Evolutionary conservation across 257 asterid species (phyloP), one percentile per base, ranked within the genome.

Genomic region (Thymus quinquecostatus): DNA sequence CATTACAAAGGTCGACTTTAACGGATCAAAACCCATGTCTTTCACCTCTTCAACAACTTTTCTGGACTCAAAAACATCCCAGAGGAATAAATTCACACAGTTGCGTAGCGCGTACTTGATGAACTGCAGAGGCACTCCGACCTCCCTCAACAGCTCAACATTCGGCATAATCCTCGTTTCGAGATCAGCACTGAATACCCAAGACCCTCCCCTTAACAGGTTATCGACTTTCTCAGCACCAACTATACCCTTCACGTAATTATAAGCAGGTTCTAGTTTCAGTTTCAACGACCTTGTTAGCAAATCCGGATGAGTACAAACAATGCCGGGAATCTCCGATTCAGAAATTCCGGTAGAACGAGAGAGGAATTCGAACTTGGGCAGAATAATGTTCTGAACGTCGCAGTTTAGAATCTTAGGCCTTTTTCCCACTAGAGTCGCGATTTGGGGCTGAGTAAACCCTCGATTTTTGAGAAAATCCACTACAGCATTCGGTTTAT

Each of bases 371-470:
- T 78, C 81, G 6, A 78, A 62, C 61, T 72, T 81, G 10, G 83
- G 81, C 66, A 62, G 33, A 59, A 78, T 68, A 49, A 54, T 3
- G 34, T 51, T 81, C 57, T 74, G 65, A 50, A 77, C 75, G 9
- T 77, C 47, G 44, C 21, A 33, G 10, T 53, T 4, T 2, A 81
- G 75, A 41, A 77, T 4, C 10, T 0, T 1, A 6, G 82, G 85
- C 1, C 10, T 13, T 10, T 28, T 50, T 2, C 12, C 21, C 6
- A 81, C 73, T 38, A 81, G 5, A 5, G 56, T 59, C 2, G 64
- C 3, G 30, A 81, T 78, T 47, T 77, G 82, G 41, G 78, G 2
- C 57, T 66, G 69, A 55, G 64, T 74, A 63, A 81, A 81, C 60
- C 80, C 82, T 1, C 56, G 60, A 11, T 74, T 59, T 8, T 14